phyloP scores from a whole-genome alignment of 2,329 filamentous ascomycete genomes.

The Fusarium avenaceum region DNA sequence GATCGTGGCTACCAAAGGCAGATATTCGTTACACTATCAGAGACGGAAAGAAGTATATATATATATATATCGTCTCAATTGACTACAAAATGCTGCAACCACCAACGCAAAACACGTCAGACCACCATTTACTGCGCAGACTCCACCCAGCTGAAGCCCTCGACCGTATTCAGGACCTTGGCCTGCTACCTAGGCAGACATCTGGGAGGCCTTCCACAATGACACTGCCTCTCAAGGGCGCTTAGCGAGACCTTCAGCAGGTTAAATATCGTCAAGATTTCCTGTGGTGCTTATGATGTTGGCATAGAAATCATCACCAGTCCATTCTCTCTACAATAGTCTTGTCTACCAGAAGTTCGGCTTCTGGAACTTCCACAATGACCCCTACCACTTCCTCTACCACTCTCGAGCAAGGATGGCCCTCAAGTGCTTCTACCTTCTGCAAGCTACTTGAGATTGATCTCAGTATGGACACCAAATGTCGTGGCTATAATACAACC shows the following conservation, averaged over 20 bases:
- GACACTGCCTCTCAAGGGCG: conserved; percentile 24
- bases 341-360: not conserved
- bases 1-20: not conserved
- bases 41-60: conserved; percentile 2
- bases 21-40: conserved; percentile 12
- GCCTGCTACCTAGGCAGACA: conserved; percentile 5
- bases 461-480: not conserved
- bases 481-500: conserved; percentile 24
- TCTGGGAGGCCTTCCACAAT: conserved; percentile 19
- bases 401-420: conserved; percentile 17
- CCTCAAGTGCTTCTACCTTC: conserved; percentile 15
- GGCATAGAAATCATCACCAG: conserved; percentile 35
- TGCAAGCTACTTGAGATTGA: conserved; percentile 26
- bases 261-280: conserved; percentile 37
- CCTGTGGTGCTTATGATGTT: conserved; percentile 8
- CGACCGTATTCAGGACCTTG: conserved; percentile 24
- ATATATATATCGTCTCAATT: not conserved
- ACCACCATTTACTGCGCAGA: conserved; percentile 7
- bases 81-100: not conserved
- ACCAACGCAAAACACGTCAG: conserved; percentile 2
- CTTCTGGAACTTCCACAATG: conserved; percentile 18
- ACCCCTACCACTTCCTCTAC: not conserved
- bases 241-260: conserved; percentile 6
- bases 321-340: not conserved
- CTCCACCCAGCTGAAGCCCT: conserved; percentile 33